Evolutionary conservation across 257 asterid species (phyloP), one percentile per base, ranked within the genome.

Genomic region (Nicotiana tomentosiformis): DNA sequence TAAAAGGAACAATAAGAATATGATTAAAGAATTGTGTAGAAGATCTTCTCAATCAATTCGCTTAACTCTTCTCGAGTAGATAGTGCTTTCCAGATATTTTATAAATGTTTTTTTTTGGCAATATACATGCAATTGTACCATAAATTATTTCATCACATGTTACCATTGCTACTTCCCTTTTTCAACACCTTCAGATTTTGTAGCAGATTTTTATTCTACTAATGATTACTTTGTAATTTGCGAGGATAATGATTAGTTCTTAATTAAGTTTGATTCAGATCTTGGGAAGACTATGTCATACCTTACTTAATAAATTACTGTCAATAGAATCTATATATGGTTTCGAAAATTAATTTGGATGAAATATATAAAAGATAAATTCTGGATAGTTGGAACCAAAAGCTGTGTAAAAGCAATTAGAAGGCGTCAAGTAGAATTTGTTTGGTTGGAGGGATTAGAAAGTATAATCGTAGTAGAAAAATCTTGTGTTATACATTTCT

Each of bases 1-100:
- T 11, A 32, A 74, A 74, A 49, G 62, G 62, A 74, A 74, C 1
- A 49, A 8, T 43, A 7, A 37, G 43, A 74, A 74, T 49, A 74
- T 74, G 35, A 74, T 46, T 26, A 23, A 7, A 49, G 7, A 20
- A 72, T 14, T 72, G 49, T 26, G 62, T 49, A 15, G 9, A 74
- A 74, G 80, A 74, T 74, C 80, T 26, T 49, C 80, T 26, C 15
- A 49, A 74, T 74, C 80, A 74, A 72, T 49, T 74, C 26, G 11
- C 26, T 74, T 74, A 74, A 49, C 80, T 74, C 62, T 49, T 74
- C 80, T 26, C 20, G 15, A 74, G 5, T 74, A 49, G 60, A 74
- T 49, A 49, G 18, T 74, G 33, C 51, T 49, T 74, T 18, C 37
- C 23, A 26, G 23, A 74, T 12, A 26, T 23, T 26, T 49, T 74